Base-by-base conservation (phyloP, 306 rosid species). In the Cucurbita moschata region DNA sequence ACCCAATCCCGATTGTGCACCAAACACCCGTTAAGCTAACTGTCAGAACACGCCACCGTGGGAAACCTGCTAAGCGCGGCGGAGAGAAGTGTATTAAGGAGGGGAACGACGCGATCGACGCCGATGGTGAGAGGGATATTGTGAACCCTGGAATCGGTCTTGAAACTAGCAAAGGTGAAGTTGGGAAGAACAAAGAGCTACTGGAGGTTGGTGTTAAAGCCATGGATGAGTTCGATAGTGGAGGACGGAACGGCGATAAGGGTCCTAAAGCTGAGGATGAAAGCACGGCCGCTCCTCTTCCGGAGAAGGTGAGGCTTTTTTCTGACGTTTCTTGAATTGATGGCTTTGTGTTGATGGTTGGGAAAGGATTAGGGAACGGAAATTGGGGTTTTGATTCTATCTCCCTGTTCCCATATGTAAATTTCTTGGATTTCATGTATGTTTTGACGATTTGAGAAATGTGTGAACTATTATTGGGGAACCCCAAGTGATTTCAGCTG, bases 161-260 rank as follows among this genome's bases (percentile, higher is more conserved):
- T 26, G 66, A 49, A 70, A 50, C 59, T 15, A 35, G 40, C 26
- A 39, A 73, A 66, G 54, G 62, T 72, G 79, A 77, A 75, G 81
- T 72, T 77, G 71, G 74, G 73, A 79, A 73, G 52, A 66, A 54
- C 30, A 55, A 77, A 72, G 78, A 59, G 43, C 26, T 78, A 51
- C 8, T 8, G 69, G 63, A 7, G 53, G 40, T 67, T 55, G 77
- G 75, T 21, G 81, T 51, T 68, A 78, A 75, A 78, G 84, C 62
- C 11, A 93, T 93, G 98, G 96, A 93, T 76, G 96, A 83, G 75
- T 78, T 63, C 50, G 93, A 87, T 71, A 88, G 96, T 44, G 96
- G 96, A 40, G 98, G 91, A 43, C 84, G 83, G 52, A 92, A 89
- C 57, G 90, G 82, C 8, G 96, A 85, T 56, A 93, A 88, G 84